Conservation (phyloP, 345 rosid genomes). For the Acer saccharum region DNA sequence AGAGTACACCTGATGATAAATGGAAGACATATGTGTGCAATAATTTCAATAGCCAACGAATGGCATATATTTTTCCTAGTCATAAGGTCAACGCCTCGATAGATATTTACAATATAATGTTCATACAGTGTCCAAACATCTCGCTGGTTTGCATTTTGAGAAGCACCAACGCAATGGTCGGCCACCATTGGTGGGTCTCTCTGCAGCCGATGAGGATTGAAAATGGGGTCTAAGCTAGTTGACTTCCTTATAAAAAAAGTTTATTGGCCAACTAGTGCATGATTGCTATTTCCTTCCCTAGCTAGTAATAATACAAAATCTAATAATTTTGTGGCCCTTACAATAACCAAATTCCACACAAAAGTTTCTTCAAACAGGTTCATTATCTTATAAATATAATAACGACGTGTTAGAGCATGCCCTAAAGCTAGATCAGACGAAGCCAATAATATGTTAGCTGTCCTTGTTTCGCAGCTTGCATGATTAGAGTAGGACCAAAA, state of each 20-base stretch:
- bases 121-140: background rate
- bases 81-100: too few relatives aligned
- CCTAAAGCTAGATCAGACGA: background rate
- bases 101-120: too few relatives aligned
- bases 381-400: too few relatives aligned
- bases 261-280: background rate
- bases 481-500: background rate
- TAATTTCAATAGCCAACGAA: background rate
- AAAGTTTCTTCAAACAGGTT: background rate
- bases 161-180: background rate
- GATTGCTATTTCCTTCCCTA: background rate
- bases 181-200: background rate
- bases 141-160: background rate
- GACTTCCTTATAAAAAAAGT: background rate
- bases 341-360: background rate
- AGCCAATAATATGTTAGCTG: background rate
- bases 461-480: background rate
- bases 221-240: background rate
- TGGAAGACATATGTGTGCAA: background rate
- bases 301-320: background rate
- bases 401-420: background rate
- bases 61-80: background rate
- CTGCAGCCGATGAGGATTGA: background rate
- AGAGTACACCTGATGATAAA: background rate
- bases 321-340: background rate